These are phyloP conservation scores for Apophysomyces sp. DNA, from an alignment of 371 early-diverging fungal genomes.

Conservation along the genomic window DNA sequence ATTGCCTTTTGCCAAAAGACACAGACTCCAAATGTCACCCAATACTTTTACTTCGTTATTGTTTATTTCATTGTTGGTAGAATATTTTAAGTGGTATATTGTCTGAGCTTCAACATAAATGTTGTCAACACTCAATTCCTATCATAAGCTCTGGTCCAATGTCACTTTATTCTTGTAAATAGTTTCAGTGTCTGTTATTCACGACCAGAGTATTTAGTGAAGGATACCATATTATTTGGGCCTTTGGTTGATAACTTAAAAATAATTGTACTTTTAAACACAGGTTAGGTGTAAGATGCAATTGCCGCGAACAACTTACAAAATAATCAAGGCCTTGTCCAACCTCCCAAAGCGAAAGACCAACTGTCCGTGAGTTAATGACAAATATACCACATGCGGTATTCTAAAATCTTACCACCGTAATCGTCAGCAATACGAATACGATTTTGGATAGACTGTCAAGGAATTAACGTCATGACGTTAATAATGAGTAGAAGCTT, in stretches of 20 bases:
- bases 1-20: too few species aligned
- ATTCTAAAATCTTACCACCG: slow-evolving; percentile 24
- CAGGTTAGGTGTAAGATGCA: neutral
- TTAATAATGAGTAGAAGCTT: neutral
- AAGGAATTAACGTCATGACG: neutral
- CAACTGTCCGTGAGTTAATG: slow-evolving; percentile 23
- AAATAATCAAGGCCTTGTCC: slow-evolving; percentile 70
- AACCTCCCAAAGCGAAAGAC: slow-evolving; percentile 66
- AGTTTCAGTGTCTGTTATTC: too few species aligned
- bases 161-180: too few species aligned
- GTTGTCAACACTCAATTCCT: too few species aligned
- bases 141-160: too few species aligned
- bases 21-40: too few species aligned
- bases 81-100: too few species aligned
- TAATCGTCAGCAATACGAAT: slow-evolving; percentile 54
- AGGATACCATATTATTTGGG: too few species aligned
- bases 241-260: neutral
- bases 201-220: too few species aligned
- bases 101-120: too few species aligned
- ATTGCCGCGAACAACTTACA: slow-evolving; percentile 28
- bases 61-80: too few species aligned
- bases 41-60: too few species aligned
- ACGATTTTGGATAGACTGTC: slow-evolving; percentile 48
- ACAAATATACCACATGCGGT: neutral
- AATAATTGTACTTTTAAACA: slow-evolving; percentile 10